These are phyloP conservation scores for Nothopassalora personata DNA, from an alignment of 2,329 filamentous ascomycete species.

Conservation along the genomic window DNA sequence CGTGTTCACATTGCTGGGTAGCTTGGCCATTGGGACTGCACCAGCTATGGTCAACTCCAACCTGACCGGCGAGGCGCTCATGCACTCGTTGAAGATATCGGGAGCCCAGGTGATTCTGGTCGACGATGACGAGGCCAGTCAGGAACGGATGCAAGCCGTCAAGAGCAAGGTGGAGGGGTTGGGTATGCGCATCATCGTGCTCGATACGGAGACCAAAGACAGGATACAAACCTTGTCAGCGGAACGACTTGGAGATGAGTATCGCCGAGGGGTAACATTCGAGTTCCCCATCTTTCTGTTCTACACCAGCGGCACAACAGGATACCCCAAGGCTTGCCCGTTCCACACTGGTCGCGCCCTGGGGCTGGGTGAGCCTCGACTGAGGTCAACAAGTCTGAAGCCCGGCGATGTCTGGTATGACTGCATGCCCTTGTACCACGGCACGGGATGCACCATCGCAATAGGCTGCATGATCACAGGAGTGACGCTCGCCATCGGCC, in stretches of 20 bases:
- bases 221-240: slow-evolving; percentile 47
- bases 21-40: slow-evolving; percentile 30
- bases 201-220: slow-evolving; percentile 47
- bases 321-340: slow-evolving; percentile 65
- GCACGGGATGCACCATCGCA: slow-evolving; percentile 60
- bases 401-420: slow-evolving; percentile 62
- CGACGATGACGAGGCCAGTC: slow-evolving; percentile 46
- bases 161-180: slow-evolving; percentile 46
- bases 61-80: slow-evolving; percentile 30
- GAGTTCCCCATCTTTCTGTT: slow-evolving; percentile 59
- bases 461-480: slow-evolving; percentile 53
- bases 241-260: slow-evolving; percentile 50
- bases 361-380: slow-evolving; percentile 34
- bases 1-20: slow-evolving; percentile 29
- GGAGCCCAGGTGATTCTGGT: slow-evolving; percentile 42
- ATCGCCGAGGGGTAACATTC: slow-evolving; percentile 49
- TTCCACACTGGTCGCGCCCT: slow-evolving; percentile 52
- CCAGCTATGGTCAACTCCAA: slow-evolving; percentile 36
- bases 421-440: slow-evolving; percentile 74
- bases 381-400: slow-evolving; percentile 33
- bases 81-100: slow-evolving; percentile 35
- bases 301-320: slow-evolving; percentile 73
- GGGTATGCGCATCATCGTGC: slow-evolving; percentile 52
- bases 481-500: slow-evolving; percentile 57
- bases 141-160: slow-evolving; percentile 53